Conservation (phyloP, 176 grass and related monocot genomes). For the Phoenix dactylifera region DNA sequence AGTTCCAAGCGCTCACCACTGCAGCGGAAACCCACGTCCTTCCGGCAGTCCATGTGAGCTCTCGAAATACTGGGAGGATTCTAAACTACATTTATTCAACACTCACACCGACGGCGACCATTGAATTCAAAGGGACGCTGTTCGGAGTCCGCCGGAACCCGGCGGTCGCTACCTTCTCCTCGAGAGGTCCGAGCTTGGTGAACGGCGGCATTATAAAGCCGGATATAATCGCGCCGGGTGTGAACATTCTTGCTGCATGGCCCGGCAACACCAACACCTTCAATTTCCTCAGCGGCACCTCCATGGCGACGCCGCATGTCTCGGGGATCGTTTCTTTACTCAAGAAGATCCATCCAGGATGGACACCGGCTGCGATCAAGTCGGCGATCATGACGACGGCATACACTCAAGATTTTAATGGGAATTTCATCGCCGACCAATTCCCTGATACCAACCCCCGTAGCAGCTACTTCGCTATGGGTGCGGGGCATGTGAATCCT, state of each 20-base stretch:
- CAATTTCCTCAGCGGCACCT: no score
- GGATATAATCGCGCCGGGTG: neutral
- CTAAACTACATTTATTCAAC: no score
- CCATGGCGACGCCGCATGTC: no score
- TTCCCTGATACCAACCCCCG: no score
- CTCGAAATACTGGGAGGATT: no score
- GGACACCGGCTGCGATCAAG: neutral
- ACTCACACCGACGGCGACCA: neutral
- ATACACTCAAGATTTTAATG: neutral
- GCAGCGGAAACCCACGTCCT: no score
- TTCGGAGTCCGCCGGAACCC: neutral
- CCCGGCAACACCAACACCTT: neutral
- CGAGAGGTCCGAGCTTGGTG: neutral
- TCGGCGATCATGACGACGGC: neutral
- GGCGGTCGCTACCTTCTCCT: neutral
- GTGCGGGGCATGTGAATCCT: no score
- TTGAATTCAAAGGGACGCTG: neutral
- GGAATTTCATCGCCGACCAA: neutral
- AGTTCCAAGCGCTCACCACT: no score
- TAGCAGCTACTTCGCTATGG: no score
- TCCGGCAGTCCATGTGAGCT: no score
- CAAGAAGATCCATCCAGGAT: neutral
- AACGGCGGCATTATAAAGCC: neutral
- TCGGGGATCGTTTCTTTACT: no score
- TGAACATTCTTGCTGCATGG: neutral